Conservation (phyloP, 2,329 filamentous ascomycete genomes). For the Dactylellina leptospora region DNA sequence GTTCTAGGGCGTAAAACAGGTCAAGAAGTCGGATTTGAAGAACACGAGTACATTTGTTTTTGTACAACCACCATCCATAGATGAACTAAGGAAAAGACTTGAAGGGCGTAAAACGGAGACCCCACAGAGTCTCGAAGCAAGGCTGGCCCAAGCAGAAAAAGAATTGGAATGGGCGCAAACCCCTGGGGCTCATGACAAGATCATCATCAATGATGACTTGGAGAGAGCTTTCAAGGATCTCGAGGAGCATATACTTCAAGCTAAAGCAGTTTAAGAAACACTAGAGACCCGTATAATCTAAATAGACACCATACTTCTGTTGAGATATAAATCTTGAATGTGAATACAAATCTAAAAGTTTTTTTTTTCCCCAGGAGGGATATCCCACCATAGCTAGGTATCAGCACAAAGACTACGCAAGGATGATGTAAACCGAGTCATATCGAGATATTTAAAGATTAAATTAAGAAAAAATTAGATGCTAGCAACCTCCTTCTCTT, state of each 20-base stretch:
- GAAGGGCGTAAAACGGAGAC: slow-evolving; percentile 80
- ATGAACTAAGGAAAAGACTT: slow-evolving; percentile 77
- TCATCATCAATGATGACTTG: slow-evolving; percentile 73
- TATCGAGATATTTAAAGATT: too few relatives aligned
- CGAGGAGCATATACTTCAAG: slow-evolving; percentile 63
- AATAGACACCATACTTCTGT: too few relatives aligned
- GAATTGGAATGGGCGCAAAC: slow-evolving; percentile 78
- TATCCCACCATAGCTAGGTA: too few relatives aligned
- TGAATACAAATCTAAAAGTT: too few relatives aligned
- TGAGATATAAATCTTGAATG: too few relatives aligned
- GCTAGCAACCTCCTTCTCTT: slow-evolving; percentile 36
- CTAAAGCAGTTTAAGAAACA: too few relatives aligned
- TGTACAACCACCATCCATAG: slow-evolving; percentile 78
- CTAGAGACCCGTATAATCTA: too few relatives aligned
- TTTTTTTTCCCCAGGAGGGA: too few relatives aligned
- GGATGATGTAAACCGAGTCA: too few relatives aligned
- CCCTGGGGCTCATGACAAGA: slow-evolving; percentile 72
- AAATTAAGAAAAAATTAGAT: slow-evolving; percentile 44
- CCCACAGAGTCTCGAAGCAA: slow-evolving; percentile 74
- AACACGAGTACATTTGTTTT: slow-evolving; percentile 78
- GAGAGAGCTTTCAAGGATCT: slow-evolving; percentile 68
- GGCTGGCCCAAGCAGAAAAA: slow-evolving; percentile 74
- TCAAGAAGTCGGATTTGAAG: slow-evolving; percentile 76
- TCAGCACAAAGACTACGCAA: too few relatives aligned
- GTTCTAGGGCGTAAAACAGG: slow-evolving; percentile 81